phyloP scores from a whole-genome alignment of 1,139 yeast species.

The Nakaseomyces bracarensis region DNA sequence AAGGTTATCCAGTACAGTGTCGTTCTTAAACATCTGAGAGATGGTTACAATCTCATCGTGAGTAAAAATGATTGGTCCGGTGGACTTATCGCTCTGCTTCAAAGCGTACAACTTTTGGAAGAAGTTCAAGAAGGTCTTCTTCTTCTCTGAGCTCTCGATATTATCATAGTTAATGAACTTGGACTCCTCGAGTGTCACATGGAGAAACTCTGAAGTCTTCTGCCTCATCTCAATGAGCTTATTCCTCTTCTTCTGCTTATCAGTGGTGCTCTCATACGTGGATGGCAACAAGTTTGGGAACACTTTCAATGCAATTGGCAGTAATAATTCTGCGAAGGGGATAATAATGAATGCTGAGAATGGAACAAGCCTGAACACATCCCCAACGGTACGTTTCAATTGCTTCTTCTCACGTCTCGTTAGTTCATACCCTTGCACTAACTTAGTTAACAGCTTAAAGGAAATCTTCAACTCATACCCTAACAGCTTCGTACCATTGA shows the following conservation, averaged over 20 bases:
- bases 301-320: constrained; percentile 80
- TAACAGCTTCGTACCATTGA: constrained; percentile 89
- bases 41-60: constrained; percentile 70
- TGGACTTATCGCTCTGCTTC: constrained; percentile 62
- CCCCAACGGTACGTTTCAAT: constrained; percentile 77
- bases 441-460: constrained; percentile 68
- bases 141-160: constrained; percentile 48
- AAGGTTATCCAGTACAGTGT: constrained; percentile 84
- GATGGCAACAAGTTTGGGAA: constrained; percentile 94
- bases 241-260: constrained; percentile 59
- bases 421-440: constrained; percentile 88
- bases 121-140: constrained; percentile 67
- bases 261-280: constrained; percentile 77
- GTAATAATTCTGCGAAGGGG: constrained; percentile 88
- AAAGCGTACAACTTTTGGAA: constrained; percentile 60
- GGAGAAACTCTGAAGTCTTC: constrained; percentile 72
- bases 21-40: constrained; percentile 88
- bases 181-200: constrained; percentile 64
- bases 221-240: constrained; percentile 66
- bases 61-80: constrained; percentile 39
- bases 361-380: constrained; percentile 81
- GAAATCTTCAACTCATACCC: constrained; percentile 88
- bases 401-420: constrained; percentile 88
- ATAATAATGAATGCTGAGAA: constrained; percentile 83
- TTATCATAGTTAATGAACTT: constrained; percentile 35